phyloP scores from a whole-genome alignment of 305 asterid species.

The Fraxinus albicans region DNA sequence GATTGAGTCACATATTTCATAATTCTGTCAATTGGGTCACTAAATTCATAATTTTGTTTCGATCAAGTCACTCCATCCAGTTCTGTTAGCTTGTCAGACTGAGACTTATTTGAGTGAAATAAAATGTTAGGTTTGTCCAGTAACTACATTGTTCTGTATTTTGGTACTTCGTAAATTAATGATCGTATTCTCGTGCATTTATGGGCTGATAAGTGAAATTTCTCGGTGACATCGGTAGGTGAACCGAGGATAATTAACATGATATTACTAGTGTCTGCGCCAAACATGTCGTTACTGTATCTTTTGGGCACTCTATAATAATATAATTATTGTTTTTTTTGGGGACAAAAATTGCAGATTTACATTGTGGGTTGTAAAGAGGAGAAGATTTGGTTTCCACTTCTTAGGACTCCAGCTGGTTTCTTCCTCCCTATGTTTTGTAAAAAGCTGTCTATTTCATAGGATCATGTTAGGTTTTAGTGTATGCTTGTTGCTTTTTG shows the following conservation, averaged over 20 bases:
- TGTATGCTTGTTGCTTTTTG: slow-evolving; percentile 18
- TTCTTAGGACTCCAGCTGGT: background rate
- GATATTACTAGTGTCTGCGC: background rate
- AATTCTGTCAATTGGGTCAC: background rate
- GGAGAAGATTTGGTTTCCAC: background rate
- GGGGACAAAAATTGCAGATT: background rate
- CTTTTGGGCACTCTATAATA: background rate
- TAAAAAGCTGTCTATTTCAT: slow-evolving; percentile 28
- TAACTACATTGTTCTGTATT: background rate
- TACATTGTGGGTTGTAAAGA: background rate
- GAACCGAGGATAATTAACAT: too few species aligned
- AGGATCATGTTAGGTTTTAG: slow-evolving; percentile 15
- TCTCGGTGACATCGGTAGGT: background rate
- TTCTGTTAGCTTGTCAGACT: background rate
- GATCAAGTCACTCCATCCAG: background rate
- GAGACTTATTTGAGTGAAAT: background rate
- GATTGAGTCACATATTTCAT: background rate
- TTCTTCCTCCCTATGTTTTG: background rate
- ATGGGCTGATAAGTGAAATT: background rate
- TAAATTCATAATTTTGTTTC: background rate
- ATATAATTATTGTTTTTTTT: background rate
- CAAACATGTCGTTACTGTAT: background rate
- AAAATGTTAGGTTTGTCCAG: background rate
- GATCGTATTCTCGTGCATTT: background rate
- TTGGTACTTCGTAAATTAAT: background rate